Base-by-base conservation (phyloP, 345 rosid species). In the Citrus unshiu region DNA sequence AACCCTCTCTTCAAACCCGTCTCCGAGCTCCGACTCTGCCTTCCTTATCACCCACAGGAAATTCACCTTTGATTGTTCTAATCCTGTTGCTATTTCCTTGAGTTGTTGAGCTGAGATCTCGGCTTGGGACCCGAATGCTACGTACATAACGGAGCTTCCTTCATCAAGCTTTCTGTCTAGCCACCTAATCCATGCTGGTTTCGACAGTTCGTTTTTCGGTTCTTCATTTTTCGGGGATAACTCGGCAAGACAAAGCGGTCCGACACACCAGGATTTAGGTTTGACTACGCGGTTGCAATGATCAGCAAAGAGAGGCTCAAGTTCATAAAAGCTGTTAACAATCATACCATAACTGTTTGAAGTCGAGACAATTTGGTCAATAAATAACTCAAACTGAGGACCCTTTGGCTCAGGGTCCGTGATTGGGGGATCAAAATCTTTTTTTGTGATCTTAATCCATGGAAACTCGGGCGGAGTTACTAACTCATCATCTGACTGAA, bases 81-180 rank as follows among this genome's bases (percentile, higher is more conserved):
- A 75, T 46, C 93, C 98, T 5, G 9, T 67, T 4, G 89, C 86
- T 61, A 92, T 80, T 76, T 95, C 93, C 54, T 68, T 80, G 24
- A 93, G 79, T 54, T 93, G 94, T 12, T 81, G 83, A 1, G 70
- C 18, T 18, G 92, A 84, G 25, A 92, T 81, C 76, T 91, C 94
- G 1, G 91, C 87, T 34, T 95, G 97, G 6, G 98, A 82, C 67
- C 98, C 98, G 72, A 93, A 93, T 1, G 97, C 97, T 1, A 89
- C 94, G 78, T 91, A 95, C 30, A 95, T 73, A 57, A 93, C 95
- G 2, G 92, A 63, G 30, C 81, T 71, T 7, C 89, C 91, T 29
- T 84, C 80, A 6, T 83, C 86, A 32, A 5, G 80, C 76, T 89
- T 91, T 68, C 57, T 62, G 83, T 95, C 93, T 65, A 92, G 88